phyloP scores from a whole-genome alignment of 345 rosid genomes.

The Geranium brycei region DNA sequence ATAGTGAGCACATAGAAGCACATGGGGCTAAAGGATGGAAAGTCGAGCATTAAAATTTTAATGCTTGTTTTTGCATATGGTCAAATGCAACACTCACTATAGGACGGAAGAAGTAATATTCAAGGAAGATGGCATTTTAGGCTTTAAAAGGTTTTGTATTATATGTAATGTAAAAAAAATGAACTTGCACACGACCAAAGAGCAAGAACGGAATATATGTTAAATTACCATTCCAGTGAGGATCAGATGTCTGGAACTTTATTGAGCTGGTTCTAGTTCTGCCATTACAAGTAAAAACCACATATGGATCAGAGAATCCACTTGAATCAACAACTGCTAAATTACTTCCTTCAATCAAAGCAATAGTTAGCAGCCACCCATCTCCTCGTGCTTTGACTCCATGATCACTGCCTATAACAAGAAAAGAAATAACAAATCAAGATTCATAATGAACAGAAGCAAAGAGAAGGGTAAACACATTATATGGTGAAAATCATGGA shows the following conservation, averaged over 20 bases:
- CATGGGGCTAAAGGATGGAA: too few relatives aligned
- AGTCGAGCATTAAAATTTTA: too few relatives aligned
- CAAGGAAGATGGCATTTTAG: too few relatives aligned
- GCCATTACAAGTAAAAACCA: conserved; percentile 85
- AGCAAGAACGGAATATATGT: conserved; percentile 5
- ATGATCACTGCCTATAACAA: conserved; percentile 65
- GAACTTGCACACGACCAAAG: conserved; percentile 9
- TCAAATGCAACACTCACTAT: too few relatives aligned
- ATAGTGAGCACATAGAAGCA: too few relatives aligned
- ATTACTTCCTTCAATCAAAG: conserved; percentile 73
- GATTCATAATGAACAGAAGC: background rate
- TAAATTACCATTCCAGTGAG: conserved; percentile 80
- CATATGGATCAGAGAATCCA: conserved; percentile 85
- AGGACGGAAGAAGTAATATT: too few relatives aligned
- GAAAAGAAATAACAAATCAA: conserved; percentile 1
- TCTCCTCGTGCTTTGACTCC: conserved; percentile 94
- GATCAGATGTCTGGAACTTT: conserved; percentile 78
- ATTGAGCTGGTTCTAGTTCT: conserved; percentile 84
- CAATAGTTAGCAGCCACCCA: conserved; percentile 93
- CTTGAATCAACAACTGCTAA: conserved; percentile 84
- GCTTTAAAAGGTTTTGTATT: too few relatives aligned
- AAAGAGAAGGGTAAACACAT: background rate
- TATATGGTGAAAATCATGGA: too few relatives aligned
- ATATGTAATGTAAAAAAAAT: background rate
- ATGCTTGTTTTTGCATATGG: too few relatives aligned